These are phyloP conservation scores for Syzygium aromaticum DNA, from an alignment of 345 rosid genomes.

Conservation along the genomic window DNA sequence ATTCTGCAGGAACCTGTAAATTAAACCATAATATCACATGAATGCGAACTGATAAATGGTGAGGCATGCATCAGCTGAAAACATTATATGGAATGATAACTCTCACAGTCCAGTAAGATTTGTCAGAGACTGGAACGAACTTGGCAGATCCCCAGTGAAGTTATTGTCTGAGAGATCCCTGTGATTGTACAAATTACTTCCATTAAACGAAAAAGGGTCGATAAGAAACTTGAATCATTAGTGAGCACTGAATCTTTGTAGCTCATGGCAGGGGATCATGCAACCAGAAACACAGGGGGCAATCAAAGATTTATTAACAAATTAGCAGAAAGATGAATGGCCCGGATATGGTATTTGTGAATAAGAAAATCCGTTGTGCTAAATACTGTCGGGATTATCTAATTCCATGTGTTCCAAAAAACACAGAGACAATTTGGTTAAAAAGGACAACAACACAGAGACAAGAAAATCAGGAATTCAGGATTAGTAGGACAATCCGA, in stretches of 20 bases:
- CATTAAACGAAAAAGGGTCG: background rate
- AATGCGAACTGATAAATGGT: background rate
- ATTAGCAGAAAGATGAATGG: background rate
- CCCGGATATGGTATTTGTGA: background rate
- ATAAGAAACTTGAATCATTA: background rate
- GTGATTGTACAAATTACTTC: background rate
- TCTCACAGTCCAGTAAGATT: slow-evolving; percentile 73
- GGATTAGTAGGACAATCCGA: background rate
- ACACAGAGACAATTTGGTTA: background rate
- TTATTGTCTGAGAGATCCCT: slow-evolving; percentile 88
- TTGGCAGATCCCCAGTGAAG: slow-evolving; percentile 82
- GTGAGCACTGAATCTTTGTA: background rate
- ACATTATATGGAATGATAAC: background rate
- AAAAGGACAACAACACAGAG: background rate
- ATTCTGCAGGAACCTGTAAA: slow-evolving; percentile 67
- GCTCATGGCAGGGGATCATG: background rate
- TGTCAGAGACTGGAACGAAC: slow-evolving; percentile 60
- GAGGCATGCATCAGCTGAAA: background rate
- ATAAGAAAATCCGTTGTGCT: background rate
- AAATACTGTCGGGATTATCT: background rate
- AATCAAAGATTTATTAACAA: background rate
- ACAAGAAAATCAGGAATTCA: background rate
- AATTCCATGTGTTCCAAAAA: background rate
- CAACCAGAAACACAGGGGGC: background rate
- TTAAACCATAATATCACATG: background rate